Base-by-base conservation (phyloP, 2,329 filamentous ascomycete species). In the Coleophoma cylindrospora region DNA sequence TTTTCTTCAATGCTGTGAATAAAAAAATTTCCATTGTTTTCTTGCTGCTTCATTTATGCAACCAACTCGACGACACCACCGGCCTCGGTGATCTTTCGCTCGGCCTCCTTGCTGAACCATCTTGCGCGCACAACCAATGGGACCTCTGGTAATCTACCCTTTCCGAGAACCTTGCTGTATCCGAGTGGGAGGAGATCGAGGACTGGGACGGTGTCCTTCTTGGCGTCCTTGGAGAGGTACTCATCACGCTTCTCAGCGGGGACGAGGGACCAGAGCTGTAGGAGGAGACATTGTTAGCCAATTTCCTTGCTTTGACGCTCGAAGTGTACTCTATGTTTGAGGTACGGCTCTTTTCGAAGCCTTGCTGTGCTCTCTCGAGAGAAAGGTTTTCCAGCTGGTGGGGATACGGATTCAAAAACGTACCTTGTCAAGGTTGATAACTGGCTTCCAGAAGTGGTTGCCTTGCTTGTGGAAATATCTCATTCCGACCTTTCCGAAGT, bases 361-460 rank as follows among this genome's bases (percentile, higher is more conserved):
- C 27, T 27, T 2, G 27, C 27, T 27, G 27, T 27, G 27, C 15
- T 36, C 34, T 38, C n/a, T 36, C 17, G 11, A 7, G 27, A 27
- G 27, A 27, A 27, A 27, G 9, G 27, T 10, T 27, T 27, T 27
- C 7, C 9, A 27, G 27, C 27, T 27, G 9, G 27, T 27, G 27
- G 27, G 27, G 9, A 27, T 27, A 6, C 27, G 27, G 27, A 6
- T 27, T 27, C 27, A 27, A 47, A 27, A 57, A 61, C 76, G 68
- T 75, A 92, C 88, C 88, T 97, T 99, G 79, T 97, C 94, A 66
- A 99, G 80, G 83, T 99, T 99, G 86, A 99, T 87, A 66, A 90
- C 83, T 62, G 94, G 94, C 81, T 96, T 96, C 94, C 92, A 99
- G 83, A 92, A 91, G 72, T 95, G 87, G 82, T 92, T 92, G 70